Conservation (phyloP, 257 asterid genomes). For the Misopates orontium region DNA sequence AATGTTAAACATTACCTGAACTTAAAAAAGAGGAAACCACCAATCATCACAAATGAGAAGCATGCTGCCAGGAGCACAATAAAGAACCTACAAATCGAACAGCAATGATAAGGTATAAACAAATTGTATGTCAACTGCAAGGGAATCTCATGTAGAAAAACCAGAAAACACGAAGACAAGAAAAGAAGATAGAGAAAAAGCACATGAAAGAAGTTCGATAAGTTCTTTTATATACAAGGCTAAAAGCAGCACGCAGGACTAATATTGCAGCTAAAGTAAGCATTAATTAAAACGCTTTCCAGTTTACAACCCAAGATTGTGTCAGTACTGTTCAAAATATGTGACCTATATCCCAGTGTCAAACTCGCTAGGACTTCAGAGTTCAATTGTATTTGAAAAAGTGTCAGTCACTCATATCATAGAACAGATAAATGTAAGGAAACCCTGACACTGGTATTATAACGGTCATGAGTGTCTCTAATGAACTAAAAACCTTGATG, state of each 20-base stretch:
- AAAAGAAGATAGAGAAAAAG: not conserved
- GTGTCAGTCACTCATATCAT: constrained; percentile 12
- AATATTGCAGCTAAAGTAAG: too few relatives aligned
- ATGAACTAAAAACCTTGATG: not conserved
- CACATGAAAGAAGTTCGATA: not conserved
- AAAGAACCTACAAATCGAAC: constrained; percentile 67
- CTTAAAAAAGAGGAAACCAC: constrained; percentile 90
- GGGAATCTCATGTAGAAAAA: not conserved
- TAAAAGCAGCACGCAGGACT: constrained; percentile 2
- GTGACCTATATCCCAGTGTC: not conserved
- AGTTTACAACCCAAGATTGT: not conserved
- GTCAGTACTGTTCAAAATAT: not conserved
- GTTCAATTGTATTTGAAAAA: not conserved
- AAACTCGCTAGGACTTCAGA: not conserved
- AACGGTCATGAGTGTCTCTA: constrained; percentile 8
- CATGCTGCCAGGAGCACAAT: constrained; percentile 80
- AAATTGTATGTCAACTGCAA: not conserved
- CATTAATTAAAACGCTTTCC: too few relatives aligned
- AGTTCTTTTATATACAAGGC: not conserved
- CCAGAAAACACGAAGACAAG: not conserved
- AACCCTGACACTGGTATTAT: constrained; percentile 2
- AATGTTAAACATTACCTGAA: constrained; percentile 48
- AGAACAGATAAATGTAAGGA: not conserved
- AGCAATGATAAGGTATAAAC: constrained; percentile 21
- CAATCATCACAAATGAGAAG: constrained; percentile 76